Conservation (phyloP, 1,284 basidiomycete species). For the Malassezia equina region DNA sequence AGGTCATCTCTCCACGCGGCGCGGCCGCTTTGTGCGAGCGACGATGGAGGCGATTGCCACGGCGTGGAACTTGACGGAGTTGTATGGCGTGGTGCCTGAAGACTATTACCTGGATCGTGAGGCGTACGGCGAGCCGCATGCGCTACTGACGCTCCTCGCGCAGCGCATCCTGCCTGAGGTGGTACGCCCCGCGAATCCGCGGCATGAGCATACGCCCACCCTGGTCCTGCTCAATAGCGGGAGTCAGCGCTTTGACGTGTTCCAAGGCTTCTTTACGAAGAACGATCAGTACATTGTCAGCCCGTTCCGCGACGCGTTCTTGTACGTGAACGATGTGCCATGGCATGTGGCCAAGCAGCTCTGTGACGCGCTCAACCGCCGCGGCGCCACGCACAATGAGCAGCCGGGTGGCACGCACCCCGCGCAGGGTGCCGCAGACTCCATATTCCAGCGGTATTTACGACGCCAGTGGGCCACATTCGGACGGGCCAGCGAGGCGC, state of each 20-base stretch:
- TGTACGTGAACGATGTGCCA: conserved; percentile 36
- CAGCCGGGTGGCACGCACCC: conserved; percentile 22
- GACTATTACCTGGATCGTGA: conserved; percentile 44
- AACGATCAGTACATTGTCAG: conserved; percentile 45
- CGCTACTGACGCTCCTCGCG: conserved; percentile 32
- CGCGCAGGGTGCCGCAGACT: conserved; percentile 21
- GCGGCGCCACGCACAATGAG: conserved; percentile 22
- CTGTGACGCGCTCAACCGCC: conserved; percentile 23
- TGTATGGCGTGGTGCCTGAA: conserved; percentile 38
- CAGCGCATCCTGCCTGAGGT: conserved; percentile 37
- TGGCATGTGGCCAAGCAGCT: conserved; percentile 31
- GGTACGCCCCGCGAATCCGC: conserved; percentile 32
- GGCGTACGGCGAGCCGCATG: conserved; percentile 24
- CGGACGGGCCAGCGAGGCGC: background rate
- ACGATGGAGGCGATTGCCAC: conserved; percentile 35
- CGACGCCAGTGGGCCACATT: background rate
- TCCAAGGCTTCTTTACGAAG: conserved; percentile 35
- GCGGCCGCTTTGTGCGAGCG: conserved; percentile 31
- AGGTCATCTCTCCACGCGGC: conserved; percentile 30
- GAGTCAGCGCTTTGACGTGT: conserved; percentile 41
- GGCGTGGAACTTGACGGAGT: conserved; percentile 35
- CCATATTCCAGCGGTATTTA: conserved; percentile 23
- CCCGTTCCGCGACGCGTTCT: conserved; percentile 39
- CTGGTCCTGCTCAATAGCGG: conserved; percentile 43
- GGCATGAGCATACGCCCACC: conserved; percentile 22